Base-by-base conservation (phyloP, 495 filamentous ascomycete genomes). In the Polyplosphaeria fusca region DNA sequence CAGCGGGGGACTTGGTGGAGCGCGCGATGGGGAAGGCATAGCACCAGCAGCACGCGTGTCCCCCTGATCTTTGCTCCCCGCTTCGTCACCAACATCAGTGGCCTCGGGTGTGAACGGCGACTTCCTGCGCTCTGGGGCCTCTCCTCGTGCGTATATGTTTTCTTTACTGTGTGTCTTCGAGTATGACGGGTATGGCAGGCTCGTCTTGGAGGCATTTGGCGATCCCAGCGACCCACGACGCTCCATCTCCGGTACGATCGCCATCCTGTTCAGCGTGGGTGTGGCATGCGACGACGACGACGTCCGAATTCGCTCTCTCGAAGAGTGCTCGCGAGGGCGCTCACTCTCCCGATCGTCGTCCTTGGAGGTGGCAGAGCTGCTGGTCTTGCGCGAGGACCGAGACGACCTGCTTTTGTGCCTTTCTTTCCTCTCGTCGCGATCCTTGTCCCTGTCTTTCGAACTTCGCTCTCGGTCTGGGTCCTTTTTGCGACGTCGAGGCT, bases 161-260 rank as follows among this genome's bases (percentile, higher is more conserved):
- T 94, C 89, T 68, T 89, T 92, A 79, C 88, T 93, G 68, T 94
- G 86, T 30, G 85, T 84, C 69, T 95, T 95, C 66, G 86, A 91
- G 73, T 95, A 93, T 16, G 75, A 78, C 3, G 91, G 91, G 67
- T 96, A 96, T 12, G 89, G 85, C 20, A 87, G 69, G 73, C 79
- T 89, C 58, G 80, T 76, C 63, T 75, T 79, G 47, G 66, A 63
- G n/a, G 22, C 60, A 47, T 56, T 64, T 22, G 56, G 56, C 30
- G 68, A 72, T 22, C 43, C 50, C 28, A 62, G 18, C 3, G 65
- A 65, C 4, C 58, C 46, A 1, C 70, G 64, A 4, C 72, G 65
- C 28, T 74, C 70, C 69, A 73, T 66, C 60, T 75, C 72, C 14
- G 72, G 72, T n/a, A 73, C 69, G 13, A 65, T 55, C 22, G 68